phyloP scores from a whole-genome alignment of 2,329 filamentous ascomycete genomes.

The Amauroascus verrucosus region DNA sequence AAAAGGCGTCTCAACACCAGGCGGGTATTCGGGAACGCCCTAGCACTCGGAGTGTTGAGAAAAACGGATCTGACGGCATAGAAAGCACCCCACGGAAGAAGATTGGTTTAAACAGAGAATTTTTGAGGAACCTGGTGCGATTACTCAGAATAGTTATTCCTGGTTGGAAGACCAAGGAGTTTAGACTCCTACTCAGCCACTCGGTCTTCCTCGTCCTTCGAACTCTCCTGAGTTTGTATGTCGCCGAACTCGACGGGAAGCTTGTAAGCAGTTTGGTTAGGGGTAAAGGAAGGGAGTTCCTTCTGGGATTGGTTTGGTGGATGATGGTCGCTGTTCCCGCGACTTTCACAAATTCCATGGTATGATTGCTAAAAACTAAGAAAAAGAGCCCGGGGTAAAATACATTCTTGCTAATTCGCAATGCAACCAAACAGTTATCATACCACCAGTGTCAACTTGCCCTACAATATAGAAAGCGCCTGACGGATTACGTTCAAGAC shows the following conservation, averaged over 20 bases:
- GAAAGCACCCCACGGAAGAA: slow-evolving; percentile 50
- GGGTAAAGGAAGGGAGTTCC: slow-evolving; percentile 80
- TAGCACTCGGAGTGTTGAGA: slow-evolving; percentile 31
- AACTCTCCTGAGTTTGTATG: slow-evolving; percentile 87
- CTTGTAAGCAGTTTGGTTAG: slow-evolving; percentile 87
- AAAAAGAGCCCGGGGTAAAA: background rate
- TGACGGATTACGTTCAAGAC: slow-evolving; percentile 92
- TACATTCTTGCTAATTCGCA: background rate
- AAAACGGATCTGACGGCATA: background rate
- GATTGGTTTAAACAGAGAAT: slow-evolving; percentile 86
- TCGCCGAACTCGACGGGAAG: slow-evolving; percentile 88
- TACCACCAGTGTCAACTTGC: slow-evolving; percentile 95
- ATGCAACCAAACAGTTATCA: slow-evolving; percentile 52
- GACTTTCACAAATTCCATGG: slow-evolving; percentile 98
- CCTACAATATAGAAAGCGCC: slow-evolving; percentile 78
- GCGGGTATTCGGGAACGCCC: slow-evolving; percentile 49
- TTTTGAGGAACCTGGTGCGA: slow-evolving; percentile 64
- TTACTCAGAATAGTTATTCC: slow-evolving; percentile 82
- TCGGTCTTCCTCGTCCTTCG: slow-evolving; percentile 84
- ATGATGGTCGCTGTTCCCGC: slow-evolving; percentile 94
- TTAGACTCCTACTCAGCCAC: slow-evolving; percentile 75
- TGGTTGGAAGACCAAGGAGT: slow-evolving; percentile 79
- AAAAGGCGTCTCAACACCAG: slow-evolving; percentile 68
- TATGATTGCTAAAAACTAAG: slow-evolving; percentile 34
- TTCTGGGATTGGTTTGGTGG: slow-evolving; percentile 89